Percentiles rank a stretch among this genome's conserved stretches.
These are phyloP conservation scores for Nicotiana rustica DNA, from an alignment of 305 asterid genomes.

Conservation along the genomic window DNA sequence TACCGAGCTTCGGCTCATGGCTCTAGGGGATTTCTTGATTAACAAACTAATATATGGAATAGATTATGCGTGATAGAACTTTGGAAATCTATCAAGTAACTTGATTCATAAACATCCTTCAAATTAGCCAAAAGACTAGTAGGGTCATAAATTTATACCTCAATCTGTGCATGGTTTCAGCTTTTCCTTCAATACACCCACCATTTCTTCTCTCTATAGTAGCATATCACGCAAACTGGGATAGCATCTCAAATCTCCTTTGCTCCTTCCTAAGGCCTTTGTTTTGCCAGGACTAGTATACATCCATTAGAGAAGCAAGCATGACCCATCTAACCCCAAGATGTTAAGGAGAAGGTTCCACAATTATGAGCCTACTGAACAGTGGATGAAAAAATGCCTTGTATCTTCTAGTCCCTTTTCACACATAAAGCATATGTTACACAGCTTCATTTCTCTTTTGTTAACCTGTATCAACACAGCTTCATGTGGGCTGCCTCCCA, in stretches of 20 bases:
- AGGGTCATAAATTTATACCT: not conserved
- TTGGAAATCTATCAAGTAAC: not conserved
- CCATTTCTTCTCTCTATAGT: not conserved
- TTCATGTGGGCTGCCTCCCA: constrained; percentile 2
- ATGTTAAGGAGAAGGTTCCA: not conserved
- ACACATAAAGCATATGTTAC: not conserved
- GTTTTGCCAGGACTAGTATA: not conserved
- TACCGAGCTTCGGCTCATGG: too few species aligned
- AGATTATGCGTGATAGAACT: not conserved
- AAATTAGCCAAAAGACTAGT: not conserved
- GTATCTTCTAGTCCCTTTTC: not conserved
- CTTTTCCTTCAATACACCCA: not conserved
- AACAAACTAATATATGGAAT: not conserved
- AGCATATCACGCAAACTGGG: not conserved
- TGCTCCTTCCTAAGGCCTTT: not conserved
- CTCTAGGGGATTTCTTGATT: too few species aligned
- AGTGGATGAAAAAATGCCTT: not conserved
- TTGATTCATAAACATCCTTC: not conserved
- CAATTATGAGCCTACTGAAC: not conserved
- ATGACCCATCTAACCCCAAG: not conserved
- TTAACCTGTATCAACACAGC: not conserved
- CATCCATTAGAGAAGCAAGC: not conserved
- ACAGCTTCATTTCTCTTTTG: not conserved
- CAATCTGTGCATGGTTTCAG: not conserved
- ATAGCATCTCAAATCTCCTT: not conserved